phyloP scores from a whole-genome alignment of 345 rosid species.

The Moringa oleifera region DNA sequence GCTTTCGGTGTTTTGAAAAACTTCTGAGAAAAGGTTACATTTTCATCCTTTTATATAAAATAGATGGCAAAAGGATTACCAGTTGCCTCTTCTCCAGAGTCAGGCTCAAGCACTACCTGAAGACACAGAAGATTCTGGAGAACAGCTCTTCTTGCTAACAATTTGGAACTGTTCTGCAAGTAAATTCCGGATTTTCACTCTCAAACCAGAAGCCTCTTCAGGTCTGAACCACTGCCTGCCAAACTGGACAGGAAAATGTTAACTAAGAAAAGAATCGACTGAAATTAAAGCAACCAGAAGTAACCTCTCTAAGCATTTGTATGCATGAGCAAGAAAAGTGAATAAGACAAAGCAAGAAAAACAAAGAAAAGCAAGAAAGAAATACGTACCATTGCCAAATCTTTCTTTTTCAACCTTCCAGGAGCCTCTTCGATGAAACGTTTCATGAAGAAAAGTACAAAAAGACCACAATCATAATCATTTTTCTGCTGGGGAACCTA shows the following conservation, averaged over 20 bases:
- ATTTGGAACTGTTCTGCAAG: constrained; percentile 46
- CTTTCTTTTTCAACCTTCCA: constrained; percentile 68
- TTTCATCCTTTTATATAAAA: no score
- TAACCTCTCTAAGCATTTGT: background rate
- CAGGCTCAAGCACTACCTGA: no score
- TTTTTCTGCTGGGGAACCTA: constrained; percentile 97
- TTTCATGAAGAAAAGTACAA: constrained; percentile 82
- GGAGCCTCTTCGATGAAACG: constrained; percentile 84
- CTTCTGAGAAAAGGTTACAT: no score
- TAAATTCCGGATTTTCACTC: constrained; percentile 49
- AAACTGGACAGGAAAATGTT: constrained; percentile 39
- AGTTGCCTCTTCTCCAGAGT: background rate
- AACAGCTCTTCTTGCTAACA: constrained; percentile 10
- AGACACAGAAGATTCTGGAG: background rate
- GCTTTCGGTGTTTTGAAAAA: no score
- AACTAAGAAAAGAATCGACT: background rate
- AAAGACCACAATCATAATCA: constrained; percentile 90
- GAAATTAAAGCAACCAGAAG: background rate
- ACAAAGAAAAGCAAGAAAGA: background rate
- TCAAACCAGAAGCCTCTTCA: constrained; percentile 76
- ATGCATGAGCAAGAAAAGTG: background rate
- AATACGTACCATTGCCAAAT: constrained; percentile 58
- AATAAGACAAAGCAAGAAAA: background rate
- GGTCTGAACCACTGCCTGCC: constrained; percentile 86
- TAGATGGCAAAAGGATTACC: no score